Evolutionary conservation across 1,284 basidiomycete genomes (phyloP).

Genomic region (Porodaedalea pini): DNA sequence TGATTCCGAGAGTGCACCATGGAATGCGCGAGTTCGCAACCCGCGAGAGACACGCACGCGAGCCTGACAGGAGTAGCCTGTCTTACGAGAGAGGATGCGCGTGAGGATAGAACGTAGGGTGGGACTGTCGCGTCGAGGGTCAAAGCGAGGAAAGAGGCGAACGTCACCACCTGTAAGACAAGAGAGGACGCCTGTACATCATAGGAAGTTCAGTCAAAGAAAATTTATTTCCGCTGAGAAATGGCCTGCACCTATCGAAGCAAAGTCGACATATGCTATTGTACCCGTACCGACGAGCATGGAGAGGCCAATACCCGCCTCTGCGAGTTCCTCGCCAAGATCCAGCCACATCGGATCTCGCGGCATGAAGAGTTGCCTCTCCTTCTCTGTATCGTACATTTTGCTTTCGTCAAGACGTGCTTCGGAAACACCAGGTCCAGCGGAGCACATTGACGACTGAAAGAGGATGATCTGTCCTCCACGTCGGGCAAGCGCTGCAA

Average conservation of each 20-base stretch:
- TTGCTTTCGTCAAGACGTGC: constrained; percentile 61
- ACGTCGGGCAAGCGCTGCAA: constrained; percentile 71
- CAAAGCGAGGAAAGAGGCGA: constrained; percentile 91
- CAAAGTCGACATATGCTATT: constrained; percentile 75
- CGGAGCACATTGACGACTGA: constrained; percentile 71
- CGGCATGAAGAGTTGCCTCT: constrained; percentile 75
- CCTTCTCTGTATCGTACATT: constrained; percentile 88
- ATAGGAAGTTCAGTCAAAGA: neutral
- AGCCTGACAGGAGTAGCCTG: constrained; percentile 28
- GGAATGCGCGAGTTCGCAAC: constrained; percentile 67
- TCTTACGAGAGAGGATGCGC: constrained; percentile 68
- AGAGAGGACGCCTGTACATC: constrained; percentile 54
- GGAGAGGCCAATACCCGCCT: constrained; percentile 88
- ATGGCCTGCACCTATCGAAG: constrained; percentile 66
- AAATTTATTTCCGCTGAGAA: constrained; percentile 4
- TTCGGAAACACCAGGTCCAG: constrained; percentile 72
- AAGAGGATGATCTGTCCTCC: constrained; percentile 90
- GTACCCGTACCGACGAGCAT: constrained; percentile 84
- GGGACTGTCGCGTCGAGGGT: constrained; percentile 63
- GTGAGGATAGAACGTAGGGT: constrained; percentile 73
- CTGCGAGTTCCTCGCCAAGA: constrained; percentile 84
- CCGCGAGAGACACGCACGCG: constrained; percentile 40
- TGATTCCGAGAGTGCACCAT: constrained; percentile 67
- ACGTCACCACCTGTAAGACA: constrained; percentile 89
- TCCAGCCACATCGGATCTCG: constrained; percentile 77